These are phyloP conservation scores for Dissophora globulifera DNA, from an alignment of 192 early-diverging fungal genomes.

Conservation along the genomic window DNA sequence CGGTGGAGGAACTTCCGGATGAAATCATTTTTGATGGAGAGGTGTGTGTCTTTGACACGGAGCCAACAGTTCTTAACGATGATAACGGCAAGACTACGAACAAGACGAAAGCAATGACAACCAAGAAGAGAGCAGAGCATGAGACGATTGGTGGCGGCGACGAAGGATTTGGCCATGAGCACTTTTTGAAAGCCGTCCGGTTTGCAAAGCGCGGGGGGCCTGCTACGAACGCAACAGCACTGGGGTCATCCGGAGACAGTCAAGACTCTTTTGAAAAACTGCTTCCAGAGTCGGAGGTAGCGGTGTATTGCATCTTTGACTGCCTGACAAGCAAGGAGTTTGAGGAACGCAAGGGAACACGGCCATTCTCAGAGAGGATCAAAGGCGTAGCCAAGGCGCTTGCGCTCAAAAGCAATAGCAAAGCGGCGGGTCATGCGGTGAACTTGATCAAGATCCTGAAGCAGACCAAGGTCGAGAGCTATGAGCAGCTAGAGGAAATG, in stretches of 20 bases:
- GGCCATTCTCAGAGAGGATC: conserved; percentile 44
- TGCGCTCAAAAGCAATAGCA: not conserved
- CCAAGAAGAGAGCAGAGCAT: not conserved
- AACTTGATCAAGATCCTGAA: conserved; percentile 22
- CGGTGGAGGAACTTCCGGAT: not conserved
- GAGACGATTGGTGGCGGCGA: not conserved
- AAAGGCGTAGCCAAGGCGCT: conserved; percentile 16
- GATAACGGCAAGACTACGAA: no score
- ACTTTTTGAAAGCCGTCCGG: conserved; percentile 27
- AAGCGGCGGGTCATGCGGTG: not conserved
- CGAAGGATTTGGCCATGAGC: conserved; percentile 18
- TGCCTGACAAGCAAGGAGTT: conserved; percentile 51
- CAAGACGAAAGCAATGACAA: no score
- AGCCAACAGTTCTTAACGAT: no score
- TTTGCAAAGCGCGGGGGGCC: conserved; percentile 1
- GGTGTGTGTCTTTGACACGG: conserved; percentile 54
- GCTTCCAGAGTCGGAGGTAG: not conserved
- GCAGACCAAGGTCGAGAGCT: conserved; percentile 37
- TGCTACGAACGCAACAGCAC: no score
- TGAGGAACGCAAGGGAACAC: conserved; percentile 15
- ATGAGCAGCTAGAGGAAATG: conserved; percentile 47
- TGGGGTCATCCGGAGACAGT: no score
- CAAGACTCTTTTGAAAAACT: not conserved
- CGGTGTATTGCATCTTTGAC: conserved; percentile 62
- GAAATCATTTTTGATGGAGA: conserved; percentile 60